Percentiles rank a stretch among this genome's conserved stretches.
These are phyloP conservation scores for Truncatella angustata DNA, from an alignment of 2,329 filamentous ascomycete genomes.

Conservation along the genomic window DNA sequence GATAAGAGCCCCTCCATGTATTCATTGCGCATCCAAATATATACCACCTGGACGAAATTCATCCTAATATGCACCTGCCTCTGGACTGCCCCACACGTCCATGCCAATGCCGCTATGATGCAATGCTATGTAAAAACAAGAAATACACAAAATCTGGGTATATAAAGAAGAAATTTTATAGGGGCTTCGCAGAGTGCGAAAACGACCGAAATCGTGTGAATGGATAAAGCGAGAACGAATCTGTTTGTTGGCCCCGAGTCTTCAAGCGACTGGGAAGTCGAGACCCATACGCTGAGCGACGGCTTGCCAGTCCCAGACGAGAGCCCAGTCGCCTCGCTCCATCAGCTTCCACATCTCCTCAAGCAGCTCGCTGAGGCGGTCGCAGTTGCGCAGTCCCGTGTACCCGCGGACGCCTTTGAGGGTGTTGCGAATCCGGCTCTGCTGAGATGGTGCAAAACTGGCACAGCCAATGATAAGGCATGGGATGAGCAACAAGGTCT, in stretches of 20 bases:
- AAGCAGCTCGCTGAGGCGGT: conserved; percentile 51
- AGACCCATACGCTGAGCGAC: conserved; percentile 52
- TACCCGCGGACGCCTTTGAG: conserved; percentile 54
- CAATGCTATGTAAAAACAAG: not conserved
- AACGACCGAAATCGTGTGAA: too few relatives aligned
- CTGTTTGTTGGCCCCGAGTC: not conserved
- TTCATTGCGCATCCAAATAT: too few relatives aligned
- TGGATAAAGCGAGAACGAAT: too few relatives aligned
- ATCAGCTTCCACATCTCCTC: conserved; percentile 60
- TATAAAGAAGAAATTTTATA: not conserved
- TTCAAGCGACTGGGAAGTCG: conserved; percentile 51
- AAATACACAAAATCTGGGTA: not conserved
- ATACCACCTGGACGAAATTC: too few relatives aligned
- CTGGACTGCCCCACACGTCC: not conserved
- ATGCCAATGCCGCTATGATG: not conserved
- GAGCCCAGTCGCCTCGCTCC: conserved; percentile 54
- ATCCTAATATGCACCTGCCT: too few relatives aligned
- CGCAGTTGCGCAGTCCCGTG: conserved; percentile 58
- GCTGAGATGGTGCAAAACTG: conserved; percentile 51
- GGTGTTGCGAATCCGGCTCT: conserved; percentile 49
- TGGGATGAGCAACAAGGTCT: conserved; percentile 59
- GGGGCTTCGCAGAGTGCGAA: not conserved
- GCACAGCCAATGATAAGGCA: conserved; percentile 61
- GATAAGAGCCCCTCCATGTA: too few relatives aligned
- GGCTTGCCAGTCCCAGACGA: conserved; percentile 64